These are phyloP conservation scores for Glarea lozoyensis DNA, from an alignment of 495 filamentous ascomycete genomes.

Conservation along the genomic window DNA sequence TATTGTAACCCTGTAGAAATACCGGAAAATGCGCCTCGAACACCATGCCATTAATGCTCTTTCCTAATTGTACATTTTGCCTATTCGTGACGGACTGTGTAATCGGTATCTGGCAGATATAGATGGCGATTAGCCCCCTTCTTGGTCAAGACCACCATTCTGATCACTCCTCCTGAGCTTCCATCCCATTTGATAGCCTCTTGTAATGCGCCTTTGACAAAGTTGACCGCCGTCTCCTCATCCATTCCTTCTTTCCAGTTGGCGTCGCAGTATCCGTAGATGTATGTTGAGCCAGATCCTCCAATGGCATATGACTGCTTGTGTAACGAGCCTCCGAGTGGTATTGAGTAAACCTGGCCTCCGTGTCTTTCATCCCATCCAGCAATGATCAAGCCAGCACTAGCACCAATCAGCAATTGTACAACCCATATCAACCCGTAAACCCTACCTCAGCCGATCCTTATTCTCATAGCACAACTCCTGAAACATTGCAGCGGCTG, in stretches of 20 bases:
- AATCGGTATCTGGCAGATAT: constrained; percentile 82
- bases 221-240: constrained; percentile 83
- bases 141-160: constrained; percentile 88
- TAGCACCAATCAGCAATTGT: constrained; percentile 26
- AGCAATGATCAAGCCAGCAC: constrained; percentile 95
- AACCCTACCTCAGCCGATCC: constrained; percentile 64
- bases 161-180: constrained; percentile 94
- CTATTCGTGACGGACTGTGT: constrained; percentile 39
- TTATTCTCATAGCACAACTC: constrained; percentile 98
- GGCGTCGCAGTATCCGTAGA: constrained; percentile 96
- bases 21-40: constrained; percentile 5
- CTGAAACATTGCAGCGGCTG: constrained; percentile 89
- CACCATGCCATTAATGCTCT: constrained; percentile 20
- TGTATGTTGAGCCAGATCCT: constrained; percentile 96
- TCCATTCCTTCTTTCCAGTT: constrained; percentile 96
- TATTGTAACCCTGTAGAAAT: constrained; percentile 3
- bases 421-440: neutral
- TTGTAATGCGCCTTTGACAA: constrained; percentile 80
- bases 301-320: constrained; percentile 95
- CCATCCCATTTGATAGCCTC: constrained; percentile 99
- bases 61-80: constrained; percentile 19
- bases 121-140: constrained; percentile 82
- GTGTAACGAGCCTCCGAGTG: constrained; percentile 92
- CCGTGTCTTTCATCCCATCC: constrained; percentile 91
- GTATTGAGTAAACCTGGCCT: constrained; percentile 95